A percentile compares a stretch with the other conserved stretches of the same genome.
These are phyloP conservation scores for Metschnikowia arizonensis DNA, from an alignment of 805 yeast species.

Conservation along the genomic window DNA sequence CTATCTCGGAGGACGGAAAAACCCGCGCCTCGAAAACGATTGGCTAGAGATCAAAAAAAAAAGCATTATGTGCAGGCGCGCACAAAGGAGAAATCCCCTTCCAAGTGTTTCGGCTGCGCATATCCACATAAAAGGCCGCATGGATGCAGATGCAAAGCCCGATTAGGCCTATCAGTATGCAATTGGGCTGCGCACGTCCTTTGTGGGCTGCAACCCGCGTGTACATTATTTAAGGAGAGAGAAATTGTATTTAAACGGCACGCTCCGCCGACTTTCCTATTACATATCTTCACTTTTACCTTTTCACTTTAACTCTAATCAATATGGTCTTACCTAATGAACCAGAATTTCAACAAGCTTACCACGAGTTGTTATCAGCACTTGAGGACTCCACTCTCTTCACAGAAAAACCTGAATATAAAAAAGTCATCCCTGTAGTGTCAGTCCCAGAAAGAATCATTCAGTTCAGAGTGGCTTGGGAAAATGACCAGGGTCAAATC, in stretches of 20 bases:
- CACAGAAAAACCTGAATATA: conserved; percentile 83
- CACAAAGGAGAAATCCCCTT: background rate
- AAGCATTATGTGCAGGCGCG: conserved; percentile 3
- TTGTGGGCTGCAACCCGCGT: conserved; percentile 1
- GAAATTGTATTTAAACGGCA: background rate
- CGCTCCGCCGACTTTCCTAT: too few relatives aligned
- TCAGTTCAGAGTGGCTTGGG: conserved; percentile 98
- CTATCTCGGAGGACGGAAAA: conserved; percentile 7
- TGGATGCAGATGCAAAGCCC: background rate
- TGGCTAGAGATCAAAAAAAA: conserved; percentile 15
- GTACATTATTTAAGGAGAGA: too few relatives aligned
- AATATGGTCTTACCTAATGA: conserved; percentile 78
- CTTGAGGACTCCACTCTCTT: conserved; percentile 89
- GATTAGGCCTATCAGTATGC: conserved; percentile 2
- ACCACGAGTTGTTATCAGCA: conserved; percentile 85
- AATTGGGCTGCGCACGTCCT: background rate
- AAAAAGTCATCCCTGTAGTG: conserved; percentile 81
- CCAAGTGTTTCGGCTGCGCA: background rate
- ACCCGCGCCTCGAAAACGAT: conserved; percentile 6
- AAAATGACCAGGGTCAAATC: conserved; percentile 85
- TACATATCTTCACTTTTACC: background rate
- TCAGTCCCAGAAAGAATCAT: conserved; percentile 94
- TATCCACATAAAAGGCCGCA: background rate
- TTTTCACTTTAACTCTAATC: background rate
- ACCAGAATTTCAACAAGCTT: conserved; percentile 99